Percentiles rank a stretch among this genome's conserved stretches.
phyloP scores from a whole-genome alignment of 2,329 filamentous ascomycete species.

The Pseudogymnoascus sp. region DNA sequence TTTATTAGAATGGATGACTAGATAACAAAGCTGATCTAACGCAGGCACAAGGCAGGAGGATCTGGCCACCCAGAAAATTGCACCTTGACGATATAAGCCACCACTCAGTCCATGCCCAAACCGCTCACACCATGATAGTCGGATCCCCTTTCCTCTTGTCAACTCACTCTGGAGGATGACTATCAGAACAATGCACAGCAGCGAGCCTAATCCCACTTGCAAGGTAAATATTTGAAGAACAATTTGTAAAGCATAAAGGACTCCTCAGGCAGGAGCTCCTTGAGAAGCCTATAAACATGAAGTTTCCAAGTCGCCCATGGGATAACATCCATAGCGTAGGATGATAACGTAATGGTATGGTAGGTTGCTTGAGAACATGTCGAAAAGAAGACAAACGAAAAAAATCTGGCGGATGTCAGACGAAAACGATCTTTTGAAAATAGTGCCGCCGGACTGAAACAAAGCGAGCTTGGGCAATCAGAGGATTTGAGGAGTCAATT shows the following conservation, averaged over 20 bases:
- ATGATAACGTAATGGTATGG: constrained; percentile 43
- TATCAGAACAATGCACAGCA: constrained; percentile 7
- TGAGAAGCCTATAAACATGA: constrained; percentile 53
- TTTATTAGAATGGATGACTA: constrained; percentile 28
- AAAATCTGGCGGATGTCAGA: constrained; percentile 24
- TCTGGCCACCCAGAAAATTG: constrained; percentile 17
- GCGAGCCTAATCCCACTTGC: neutral
- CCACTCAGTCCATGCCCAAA: constrained; percentile 5
- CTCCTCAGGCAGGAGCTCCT: constrained; percentile 4
- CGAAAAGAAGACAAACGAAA: constrained; percentile 22
- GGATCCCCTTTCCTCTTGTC: neutral
- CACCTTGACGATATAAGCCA: constrained; percentile 3
- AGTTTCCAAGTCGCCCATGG: constrained; percentile 52
- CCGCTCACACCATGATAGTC: neutral
- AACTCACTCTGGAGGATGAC: neutral
- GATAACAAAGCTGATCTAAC: constrained; percentile 27
- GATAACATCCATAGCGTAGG: constrained; percentile 45
- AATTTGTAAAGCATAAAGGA: constrained; percentile 3
- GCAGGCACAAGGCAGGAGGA: constrained; percentile 22
- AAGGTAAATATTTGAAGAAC: constrained; percentile 8
- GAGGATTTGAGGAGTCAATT: constrained; percentile 25
- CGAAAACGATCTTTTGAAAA: constrained; percentile 16
- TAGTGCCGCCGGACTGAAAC: constrained; percentile 17
- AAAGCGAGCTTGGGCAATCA: constrained; percentile 25
- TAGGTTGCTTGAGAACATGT: constrained; percentile 29